phyloP scores from a whole-genome alignment of 345 rosid genomes.

The Lepidium africanum region DNA sequence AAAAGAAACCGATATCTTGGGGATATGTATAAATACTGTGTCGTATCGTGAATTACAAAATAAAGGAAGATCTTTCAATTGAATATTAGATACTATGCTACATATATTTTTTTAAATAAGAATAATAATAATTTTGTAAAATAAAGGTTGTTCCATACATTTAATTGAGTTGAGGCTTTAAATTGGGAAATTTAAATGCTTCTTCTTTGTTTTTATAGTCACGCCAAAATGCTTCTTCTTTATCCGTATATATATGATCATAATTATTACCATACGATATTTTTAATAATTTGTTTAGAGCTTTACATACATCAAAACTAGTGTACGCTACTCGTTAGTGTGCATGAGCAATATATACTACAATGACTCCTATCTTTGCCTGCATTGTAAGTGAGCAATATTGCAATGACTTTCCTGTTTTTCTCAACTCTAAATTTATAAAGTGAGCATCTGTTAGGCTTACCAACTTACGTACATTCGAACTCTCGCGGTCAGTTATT shows the following conservation, averaged over 20 bases:
- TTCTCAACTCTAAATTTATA: background rate
- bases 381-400: background rate
- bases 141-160: background rate
- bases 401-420: background rate
- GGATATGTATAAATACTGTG: conserved; percentile 12
- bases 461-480: background rate
- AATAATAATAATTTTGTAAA: background rate
- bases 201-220: background rate
- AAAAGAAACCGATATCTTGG: conserved; percentile 14
- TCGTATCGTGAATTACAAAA: conserved; percentile 12
- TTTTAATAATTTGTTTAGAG: background rate
- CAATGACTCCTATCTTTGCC: background rate
- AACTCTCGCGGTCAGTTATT: background rate
- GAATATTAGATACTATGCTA: background rate
- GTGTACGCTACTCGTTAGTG: background rate
- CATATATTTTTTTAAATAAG: too few species aligned
- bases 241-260: background rate
- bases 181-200: background rate
- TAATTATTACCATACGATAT: background rate
- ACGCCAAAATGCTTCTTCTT: background rate
- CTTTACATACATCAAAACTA: background rate
- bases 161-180: background rate
- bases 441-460: background rate
- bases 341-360: background rate
- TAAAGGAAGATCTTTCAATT: background rate